Evolutionary conservation across 1,284 basidiomycete species (phyloP), one percentile per base, ranked within the genome.

Genomic region (Irpex rosettiformis): DNA sequence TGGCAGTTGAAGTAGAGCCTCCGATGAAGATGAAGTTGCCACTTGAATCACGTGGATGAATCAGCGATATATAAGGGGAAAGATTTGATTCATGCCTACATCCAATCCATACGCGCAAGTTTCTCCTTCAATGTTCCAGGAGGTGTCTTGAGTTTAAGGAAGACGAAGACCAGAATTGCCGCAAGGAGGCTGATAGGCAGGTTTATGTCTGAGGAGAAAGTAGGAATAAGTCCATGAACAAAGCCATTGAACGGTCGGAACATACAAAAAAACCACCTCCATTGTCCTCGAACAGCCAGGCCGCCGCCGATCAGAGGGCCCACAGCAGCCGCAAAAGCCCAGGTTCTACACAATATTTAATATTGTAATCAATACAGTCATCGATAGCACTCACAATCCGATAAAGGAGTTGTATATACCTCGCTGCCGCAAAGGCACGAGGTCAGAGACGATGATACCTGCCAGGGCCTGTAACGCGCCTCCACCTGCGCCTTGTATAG

Each of bases 401-500:
- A 74, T 62, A 22, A 73, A 57, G 16, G 70, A 74, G 45, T 62
- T 69, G 64, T 68, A 76, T 6, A 64, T 61, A 37, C 77, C 79
- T 54, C 77, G 69, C 58, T 79, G 70, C 8, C 67, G 58, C 16
- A 80, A 66, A 1, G 79, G 70, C 13, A 80, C 77, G 4, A 83
- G 67, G 63, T 83, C 81, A 5, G 75, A 69, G 4, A 79, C 64
- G 43, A 80, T 70, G 57, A 83, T 80, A 30, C 73, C 67, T 18
- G 72, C 66, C 2, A 79, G 63, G 0, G 74, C 62, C 4, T 75
- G 62, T 48, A 82, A 76, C 2, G 74, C 76, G 7, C 81, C 80
- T 6, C 77, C 77, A 6, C 81, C 81, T 51, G 81, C 65, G 8
- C 81, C 79, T 60, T 82, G 79, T 4, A 82, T 64, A 4, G 73